Evolutionary conservation across 2,329 filamentous ascomycete species (phyloP).

Genomic region (Neopestalotiopsis sp.): DNA sequence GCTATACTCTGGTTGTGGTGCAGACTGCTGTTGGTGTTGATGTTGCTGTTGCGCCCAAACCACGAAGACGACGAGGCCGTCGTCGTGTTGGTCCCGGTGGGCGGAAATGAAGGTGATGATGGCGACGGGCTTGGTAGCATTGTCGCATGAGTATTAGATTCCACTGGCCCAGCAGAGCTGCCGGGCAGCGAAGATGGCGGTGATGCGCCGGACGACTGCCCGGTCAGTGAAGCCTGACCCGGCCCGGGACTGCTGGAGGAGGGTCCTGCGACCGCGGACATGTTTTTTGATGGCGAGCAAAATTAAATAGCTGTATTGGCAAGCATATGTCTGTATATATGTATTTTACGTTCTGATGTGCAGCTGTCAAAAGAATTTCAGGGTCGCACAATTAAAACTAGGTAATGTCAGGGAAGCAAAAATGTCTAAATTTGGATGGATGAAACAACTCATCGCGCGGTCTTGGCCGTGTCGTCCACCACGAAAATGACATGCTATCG

Average conservation of each 20-base stretch:
- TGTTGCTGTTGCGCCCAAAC: neutral
- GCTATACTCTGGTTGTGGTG: conserved; percentile 5
- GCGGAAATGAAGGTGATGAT: conserved; percentile 21
- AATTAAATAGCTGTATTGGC: neutral
- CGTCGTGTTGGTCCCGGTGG: neutral
- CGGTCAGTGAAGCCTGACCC: neutral
- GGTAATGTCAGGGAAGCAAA: neutral
- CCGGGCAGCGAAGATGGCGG: neutral
- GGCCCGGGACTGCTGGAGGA: neutral
- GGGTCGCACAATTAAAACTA: neutral
- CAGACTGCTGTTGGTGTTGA: no score
- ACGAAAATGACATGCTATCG: neutral
- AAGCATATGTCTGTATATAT: neutral
- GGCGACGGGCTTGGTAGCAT: conserved; percentile 16
- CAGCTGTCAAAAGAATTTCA: neutral
- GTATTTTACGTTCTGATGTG: neutral
- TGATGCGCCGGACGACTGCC: neutral
- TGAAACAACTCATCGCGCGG: neutral
- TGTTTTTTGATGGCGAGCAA: neutral
- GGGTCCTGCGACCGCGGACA: neutral
- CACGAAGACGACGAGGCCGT: conserved; percentile 1
- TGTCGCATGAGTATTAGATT: neutral
- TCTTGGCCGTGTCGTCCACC: neutral
- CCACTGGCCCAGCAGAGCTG: neutral
- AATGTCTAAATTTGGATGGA: neutral